Evolutionary conservation across 2,329 filamentous ascomycete genomes (phyloP), one percentile per base, ranked within the genome.

Genomic region (Cladosporium velox): DNA sequence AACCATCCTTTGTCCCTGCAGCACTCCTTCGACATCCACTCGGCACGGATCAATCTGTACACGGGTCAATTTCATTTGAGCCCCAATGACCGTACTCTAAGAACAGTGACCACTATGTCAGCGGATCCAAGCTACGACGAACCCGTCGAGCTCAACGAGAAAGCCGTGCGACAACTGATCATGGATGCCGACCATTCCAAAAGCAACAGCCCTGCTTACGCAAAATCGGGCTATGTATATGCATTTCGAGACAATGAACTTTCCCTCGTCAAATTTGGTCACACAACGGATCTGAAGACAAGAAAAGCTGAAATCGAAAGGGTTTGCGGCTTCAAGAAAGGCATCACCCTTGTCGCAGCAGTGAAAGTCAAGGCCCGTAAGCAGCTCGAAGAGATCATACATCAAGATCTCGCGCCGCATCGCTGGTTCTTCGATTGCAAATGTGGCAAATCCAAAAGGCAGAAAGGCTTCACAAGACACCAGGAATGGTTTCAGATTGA

Each of bases 331-430:
- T 54, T 30, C 5, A 7, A n/a, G 3, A 54, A 54, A 5, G 11
- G 15, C 18, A 18, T 54, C 5, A 54, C 5, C 30, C 26, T 54
- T 54, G 51, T 54, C 3, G 51, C 51, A n/a, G 51, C 51, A 18
- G 51, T 30, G 18, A 54, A 54, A 54, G 51, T 32, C 28, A 54
- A 54, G 26, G 51, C 26, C 2, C 32, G 18, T 11, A 54, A 54
- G 28, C 26, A 26, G 15, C 24, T 54, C 51, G 51, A 54, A 15
- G 15, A 54, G 2, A 54, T 54, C 28, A n/a, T 54, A 54, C 51
- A 54, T 15, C 51, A 54, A n/a, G 51, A 54, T 30, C 51, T 54
- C 28, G 51, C 51, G 7, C 51, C 51, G 28, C 51, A 54, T n/a
- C 24, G 51, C 7, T 15, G 51, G 6, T 54, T 54, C 28, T 54